A percentile compares a stretch with the other conserved stretches of the same genome.
phyloP scores from a whole-genome alignment of 768 basidiomycete genomes.

The Collybia sp. region DNA sequence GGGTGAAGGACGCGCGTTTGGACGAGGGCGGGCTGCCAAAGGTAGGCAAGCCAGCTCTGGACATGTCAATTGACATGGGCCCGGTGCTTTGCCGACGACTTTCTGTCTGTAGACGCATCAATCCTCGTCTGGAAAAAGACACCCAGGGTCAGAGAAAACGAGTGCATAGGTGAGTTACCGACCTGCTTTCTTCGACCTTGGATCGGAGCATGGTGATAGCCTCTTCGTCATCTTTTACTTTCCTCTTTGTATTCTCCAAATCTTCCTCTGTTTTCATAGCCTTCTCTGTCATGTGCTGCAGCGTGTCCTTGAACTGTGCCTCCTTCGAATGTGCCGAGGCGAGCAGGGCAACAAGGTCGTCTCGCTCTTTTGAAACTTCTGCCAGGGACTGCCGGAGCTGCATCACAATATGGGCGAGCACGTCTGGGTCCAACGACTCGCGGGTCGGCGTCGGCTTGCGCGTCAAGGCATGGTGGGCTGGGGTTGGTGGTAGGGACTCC shows the following conservation, averaged over 20 bases:
- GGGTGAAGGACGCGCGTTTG: conserved; percentile 74
- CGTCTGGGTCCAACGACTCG: conserved; percentile 65
- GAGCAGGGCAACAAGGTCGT: conserved; percentile 54
- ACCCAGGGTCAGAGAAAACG: conserved; percentile 6
- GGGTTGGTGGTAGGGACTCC: conserved; percentile 53
- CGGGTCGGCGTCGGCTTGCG: conserved; percentile 14
- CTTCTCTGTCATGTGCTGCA: conserved; percentile 63
- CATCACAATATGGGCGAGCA: conserved; percentile 73
- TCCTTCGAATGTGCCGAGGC: conserved; percentile 47
- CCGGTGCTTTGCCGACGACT: conserved; percentile 55
- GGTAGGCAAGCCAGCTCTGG: conserved; percentile 36
- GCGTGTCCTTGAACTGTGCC: conserved; percentile 55
- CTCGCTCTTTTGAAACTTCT: conserved; percentile 66
- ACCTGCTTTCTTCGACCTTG: conserved; percentile 91
- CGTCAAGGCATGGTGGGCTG: conserved; percentile 19
- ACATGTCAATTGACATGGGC: conserved; percentile 48
- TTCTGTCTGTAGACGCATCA: conserved; percentile 85
- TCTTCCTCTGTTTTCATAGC: conserved; percentile 55
- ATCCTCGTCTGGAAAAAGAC: conserved; percentile 53
- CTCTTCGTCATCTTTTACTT: conserved; percentile 69
- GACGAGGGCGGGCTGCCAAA: conserved; percentile 44
- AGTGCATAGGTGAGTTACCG: conserved; percentile 13
- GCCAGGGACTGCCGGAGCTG: conserved; percentile 64
- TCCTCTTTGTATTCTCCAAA: conserved; percentile 43
- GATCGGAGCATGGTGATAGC: conserved; percentile 68